phyloP scores from a whole-genome alignment of 352 stramenopile species.

The Globisporangium perplexum region DNA sequence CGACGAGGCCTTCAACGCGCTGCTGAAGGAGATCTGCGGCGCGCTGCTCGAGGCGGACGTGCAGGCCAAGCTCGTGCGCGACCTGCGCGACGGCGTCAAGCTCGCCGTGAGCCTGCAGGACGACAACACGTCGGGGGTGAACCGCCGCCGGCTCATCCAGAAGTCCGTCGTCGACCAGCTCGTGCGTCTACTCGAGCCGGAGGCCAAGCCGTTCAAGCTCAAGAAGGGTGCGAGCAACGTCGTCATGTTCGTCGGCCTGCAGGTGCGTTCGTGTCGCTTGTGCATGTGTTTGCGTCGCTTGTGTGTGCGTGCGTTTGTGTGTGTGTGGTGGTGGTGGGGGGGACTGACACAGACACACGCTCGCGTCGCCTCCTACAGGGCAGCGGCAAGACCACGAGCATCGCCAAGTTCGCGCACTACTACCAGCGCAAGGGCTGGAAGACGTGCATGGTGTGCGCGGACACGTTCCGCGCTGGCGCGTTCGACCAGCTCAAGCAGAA shows the following conservation, averaged over 20 bases:
- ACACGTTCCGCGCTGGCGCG: conserved; percentile 97
- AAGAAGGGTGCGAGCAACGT: conserved; percentile 91
- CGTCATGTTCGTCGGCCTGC: conserved; percentile 91
- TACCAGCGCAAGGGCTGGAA: conserved; percentile 98
- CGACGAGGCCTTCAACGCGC: conserved; percentile 84
- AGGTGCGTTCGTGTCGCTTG: conserved; percentile 10
- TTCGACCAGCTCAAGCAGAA: conserved; percentile 99
- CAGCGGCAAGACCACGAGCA: conserved; percentile 98
- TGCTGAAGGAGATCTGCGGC: conserved; percentile 90
- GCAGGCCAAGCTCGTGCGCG: conserved; percentile 84
- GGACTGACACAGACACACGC: too few species aligned
- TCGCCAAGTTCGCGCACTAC: conserved; percentile 99
- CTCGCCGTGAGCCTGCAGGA: conserved; percentile 76
- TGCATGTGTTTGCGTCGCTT: too few species aligned
- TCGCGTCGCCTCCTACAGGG: too few species aligned
- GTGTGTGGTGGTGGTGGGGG: too few species aligned
- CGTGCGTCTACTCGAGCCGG: conserved; percentile 85
- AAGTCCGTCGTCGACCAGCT: conserved; percentile 90
- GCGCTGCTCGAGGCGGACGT: conserved; percentile 89
- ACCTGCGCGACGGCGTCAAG: conserved; percentile 89
- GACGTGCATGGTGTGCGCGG: conserved; percentile 98
- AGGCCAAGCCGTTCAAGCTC: conserved; percentile 85
- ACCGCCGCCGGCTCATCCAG: conserved; percentile 87
- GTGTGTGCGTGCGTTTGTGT: too few species aligned
- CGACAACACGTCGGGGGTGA: conserved; percentile 63